Base-by-base conservation (phyloP, 768 basidiomycete genomes). In the Leccinum barrowsii region DNA sequence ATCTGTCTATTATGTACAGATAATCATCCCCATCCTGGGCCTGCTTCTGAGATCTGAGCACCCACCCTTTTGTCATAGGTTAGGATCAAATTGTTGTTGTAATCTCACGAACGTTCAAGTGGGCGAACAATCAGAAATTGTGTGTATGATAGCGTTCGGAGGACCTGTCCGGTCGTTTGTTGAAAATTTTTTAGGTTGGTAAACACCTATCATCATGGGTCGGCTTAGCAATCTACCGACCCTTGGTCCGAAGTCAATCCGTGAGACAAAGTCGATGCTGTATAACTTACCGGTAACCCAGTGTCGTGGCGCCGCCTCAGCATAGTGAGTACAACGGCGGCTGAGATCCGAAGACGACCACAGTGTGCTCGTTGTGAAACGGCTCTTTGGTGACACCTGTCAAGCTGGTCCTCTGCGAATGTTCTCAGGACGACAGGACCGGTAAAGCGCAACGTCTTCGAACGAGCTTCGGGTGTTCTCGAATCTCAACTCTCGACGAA, bases 321-420 rank as follows among this genome's bases (percentile, higher is more conserved):
- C 4, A 22, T 12, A 47, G 40, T 34, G 10, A 12, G 11, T 21
- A 46, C 21, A 6, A 22, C 46, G 46, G 22, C 22, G 15, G 46
- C 13, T 47, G 46, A 21, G 46, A 15, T 22, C 13, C 11, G 42
- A 44, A 44, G 42, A 44, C 42, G n/a, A 15, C 42, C n/a, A 28
- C 28, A 10, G 28, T 42, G 40, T 4, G 40, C n/a, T 11, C 22
- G 21, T 22, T 13, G 7, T 54, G 60, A 66, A 56, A 63, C 63
- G 21, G 17, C 24, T 8, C 42, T 28, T 22, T n/a, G n/a, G 6
- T 44, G 63, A 56, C 49, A 51, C 19, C 53, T 63, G 50, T 37
- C 63, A 56, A 49, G 34, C 19, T 49, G 48, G 34, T 32, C 34
- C 51, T 49, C 48, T 49, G 24, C 17, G 17, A 13, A 12, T 17